A percentile compares a stretch with the other conserved stretches of the same genome.
Conservation (phyloP, 768 basidiomycete genomes). For the Tylopilus balloui region DNA sequence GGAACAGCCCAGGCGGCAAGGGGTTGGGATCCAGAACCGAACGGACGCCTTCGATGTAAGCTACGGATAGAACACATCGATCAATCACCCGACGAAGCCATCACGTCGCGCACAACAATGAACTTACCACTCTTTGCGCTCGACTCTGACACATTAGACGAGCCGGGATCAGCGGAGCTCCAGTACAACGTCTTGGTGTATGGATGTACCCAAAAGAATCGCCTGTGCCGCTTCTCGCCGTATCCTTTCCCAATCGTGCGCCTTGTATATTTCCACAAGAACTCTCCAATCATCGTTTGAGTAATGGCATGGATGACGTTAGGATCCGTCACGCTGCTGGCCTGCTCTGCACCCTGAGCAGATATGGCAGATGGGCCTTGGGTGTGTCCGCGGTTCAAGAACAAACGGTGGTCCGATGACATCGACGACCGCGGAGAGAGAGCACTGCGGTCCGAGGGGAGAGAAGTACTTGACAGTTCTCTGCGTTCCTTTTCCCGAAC, state of each 20-base stretch:
- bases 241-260: conserved; percentile 85
- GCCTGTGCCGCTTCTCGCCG: conserved; percentile 82
- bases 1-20: conserved; percentile 90
- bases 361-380: conserved; percentile 41
- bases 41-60: conserved; percentile 89
- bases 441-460: conserved; percentile 63
- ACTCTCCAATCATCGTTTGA: conserved; percentile 99
- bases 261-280: conserved; percentile 95
- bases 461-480: conserved; percentile 64
- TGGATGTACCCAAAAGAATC: conserved; percentile 99
- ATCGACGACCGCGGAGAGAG: conserved; percentile 77
- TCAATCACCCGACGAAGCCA: conserved; percentile 8
- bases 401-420: conserved; percentile 68
- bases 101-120: conserved; percentile 1
- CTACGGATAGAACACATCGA: conserved; percentile 36
- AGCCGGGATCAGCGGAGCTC: conserved; percentile 92
- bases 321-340: conserved; percentile 70
- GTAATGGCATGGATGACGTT: conserved; percentile 93
- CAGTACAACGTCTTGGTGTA: conserved; percentile 98
- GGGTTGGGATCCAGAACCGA: conserved; percentile 93
- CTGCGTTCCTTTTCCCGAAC: conserved; percentile 50
- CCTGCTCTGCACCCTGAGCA: conserved; percentile 32
- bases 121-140: conserved; percentile 94
- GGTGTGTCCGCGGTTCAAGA: conserved; percentile 37
- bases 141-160: conserved; percentile 80